Percentiles rank a stretch among this genome's conserved stretches.
These are phyloP conservation scores for Yamadazyma mexicana DNA, from an alignment of 1,139 yeast genomes.

Conservation along the genomic window DNA sequence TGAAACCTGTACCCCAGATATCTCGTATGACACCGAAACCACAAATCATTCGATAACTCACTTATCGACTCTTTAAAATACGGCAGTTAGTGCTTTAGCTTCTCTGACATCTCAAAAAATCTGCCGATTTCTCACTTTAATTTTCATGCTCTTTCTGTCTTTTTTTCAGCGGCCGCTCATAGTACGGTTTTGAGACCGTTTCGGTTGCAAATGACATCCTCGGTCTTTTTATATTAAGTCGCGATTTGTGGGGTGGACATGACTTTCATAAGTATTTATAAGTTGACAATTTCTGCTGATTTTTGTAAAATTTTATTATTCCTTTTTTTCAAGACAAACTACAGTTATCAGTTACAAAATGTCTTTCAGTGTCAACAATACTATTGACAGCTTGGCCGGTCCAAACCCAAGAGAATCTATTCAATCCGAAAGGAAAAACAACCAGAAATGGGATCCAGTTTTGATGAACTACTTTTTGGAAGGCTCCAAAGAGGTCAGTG, in stretches of 20 bases:
- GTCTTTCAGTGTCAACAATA: conserved; percentile 9
- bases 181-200: neutral
- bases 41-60: too few species aligned
- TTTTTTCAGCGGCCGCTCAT: neutral
- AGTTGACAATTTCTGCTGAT: too few species aligned
- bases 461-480: conserved; percentile 50
- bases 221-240: neutral
- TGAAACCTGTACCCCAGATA: too few species aligned
- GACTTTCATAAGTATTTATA: neutral
- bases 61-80: too few species aligned
- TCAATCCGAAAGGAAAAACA: conserved; percentile 31
- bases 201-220: neutral
- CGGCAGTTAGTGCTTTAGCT: too few species aligned
- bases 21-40: too few species aligned
- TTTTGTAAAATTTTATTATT: neutral
- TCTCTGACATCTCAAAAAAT: too few species aligned
- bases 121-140: too few species aligned
- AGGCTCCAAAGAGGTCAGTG: conserved; percentile 38
- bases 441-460: conserved; percentile 37
- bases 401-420: conserved; percentile 42
- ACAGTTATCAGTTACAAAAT: neutral
- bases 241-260: conserved; percentile 5
- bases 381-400: conserved; percentile 18
- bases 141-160: neutral
- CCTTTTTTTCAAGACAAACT: neutral